Conservation (phyloP, 495 filamentous ascomycete species). For the Parathielavia appendiculata region DNA sequence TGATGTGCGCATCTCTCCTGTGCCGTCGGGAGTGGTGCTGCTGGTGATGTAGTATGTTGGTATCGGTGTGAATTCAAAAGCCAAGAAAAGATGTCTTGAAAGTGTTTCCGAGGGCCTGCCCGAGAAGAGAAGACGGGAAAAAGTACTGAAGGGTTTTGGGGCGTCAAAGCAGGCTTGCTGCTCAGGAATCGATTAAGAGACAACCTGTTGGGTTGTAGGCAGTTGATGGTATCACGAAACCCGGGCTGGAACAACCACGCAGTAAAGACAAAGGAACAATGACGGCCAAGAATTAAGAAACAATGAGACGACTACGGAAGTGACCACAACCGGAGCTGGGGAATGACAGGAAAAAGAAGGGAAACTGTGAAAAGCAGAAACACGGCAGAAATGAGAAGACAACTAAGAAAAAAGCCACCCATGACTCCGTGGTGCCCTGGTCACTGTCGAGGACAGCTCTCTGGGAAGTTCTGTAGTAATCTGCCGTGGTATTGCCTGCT, state of each 20-base stretch:
- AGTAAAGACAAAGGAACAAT: slow-evolving; percentile 3
- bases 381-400: slow-evolving; percentile 6
- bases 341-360: slow-evolving; percentile 5
- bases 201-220: background rate
- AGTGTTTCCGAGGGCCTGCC: slow-evolving; percentile 8
- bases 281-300: slow-evolving; percentile 5
- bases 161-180: slow-evolving; percentile 1
- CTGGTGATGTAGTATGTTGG: background rate
- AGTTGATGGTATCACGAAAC: background rate
- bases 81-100: background rate
- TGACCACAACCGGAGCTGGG: background rate
- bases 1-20: slow-evolving; percentile 23
- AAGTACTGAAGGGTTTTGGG: background rate
- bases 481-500: background rate
- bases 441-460: background rate
- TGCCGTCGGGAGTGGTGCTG: background rate
- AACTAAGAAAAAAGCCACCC: background rate
- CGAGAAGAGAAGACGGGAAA: background rate
- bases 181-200: background rate
- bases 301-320: background rate
- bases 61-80: background rate
- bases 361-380: background rate
- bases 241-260: background rate
- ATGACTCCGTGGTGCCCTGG: slow-evolving; percentile 7
- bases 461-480: background rate